phyloP scores from a whole-genome alignment of 306 rosid genomes.

The Purshia tridentata region DNA sequence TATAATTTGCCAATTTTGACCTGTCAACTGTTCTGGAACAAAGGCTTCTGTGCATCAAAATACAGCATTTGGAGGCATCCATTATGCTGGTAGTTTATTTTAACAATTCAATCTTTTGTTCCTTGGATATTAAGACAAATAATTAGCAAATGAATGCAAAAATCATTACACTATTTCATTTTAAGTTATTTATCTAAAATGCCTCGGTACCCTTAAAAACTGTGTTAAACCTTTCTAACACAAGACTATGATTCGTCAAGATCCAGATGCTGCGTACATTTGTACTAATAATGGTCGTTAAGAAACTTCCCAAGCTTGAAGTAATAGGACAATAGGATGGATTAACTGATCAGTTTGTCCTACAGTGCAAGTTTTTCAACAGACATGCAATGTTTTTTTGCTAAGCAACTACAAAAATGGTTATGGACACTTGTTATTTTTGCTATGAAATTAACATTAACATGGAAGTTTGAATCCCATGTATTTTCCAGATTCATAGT shows the following conservation, averaged over 20 bases:
- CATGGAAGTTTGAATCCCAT: conserved; percentile 89
- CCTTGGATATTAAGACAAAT: no score
- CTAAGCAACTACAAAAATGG: conserved; percentile 4
- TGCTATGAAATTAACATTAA: conserved; percentile 17
- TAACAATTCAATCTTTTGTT: not conserved
- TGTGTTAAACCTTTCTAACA: not conserved
- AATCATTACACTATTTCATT: no score
- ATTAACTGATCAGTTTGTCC: no score
- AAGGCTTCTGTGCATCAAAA: not conserved
- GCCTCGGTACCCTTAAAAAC: no score
- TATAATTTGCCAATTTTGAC: conserved; percentile 27
- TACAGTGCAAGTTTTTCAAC: no score
- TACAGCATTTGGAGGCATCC: conserved; percentile 10
- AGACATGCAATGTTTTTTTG: no score
- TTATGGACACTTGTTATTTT: not conserved
- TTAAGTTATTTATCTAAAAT: no score
- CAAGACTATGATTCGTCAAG: not conserved
- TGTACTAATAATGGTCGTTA: not conserved
- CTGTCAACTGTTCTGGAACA: not conserved
- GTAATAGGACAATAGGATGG: no score
- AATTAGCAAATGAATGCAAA: no score
- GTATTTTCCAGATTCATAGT: conserved; percentile 53
- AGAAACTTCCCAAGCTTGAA: not conserved
- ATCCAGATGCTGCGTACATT: not conserved
- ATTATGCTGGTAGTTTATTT: not conserved